Evolutionary conservation across 805 yeast genomes (phyloP).

Genomic region (Saccharomycopsis synnaedendra): DNA sequence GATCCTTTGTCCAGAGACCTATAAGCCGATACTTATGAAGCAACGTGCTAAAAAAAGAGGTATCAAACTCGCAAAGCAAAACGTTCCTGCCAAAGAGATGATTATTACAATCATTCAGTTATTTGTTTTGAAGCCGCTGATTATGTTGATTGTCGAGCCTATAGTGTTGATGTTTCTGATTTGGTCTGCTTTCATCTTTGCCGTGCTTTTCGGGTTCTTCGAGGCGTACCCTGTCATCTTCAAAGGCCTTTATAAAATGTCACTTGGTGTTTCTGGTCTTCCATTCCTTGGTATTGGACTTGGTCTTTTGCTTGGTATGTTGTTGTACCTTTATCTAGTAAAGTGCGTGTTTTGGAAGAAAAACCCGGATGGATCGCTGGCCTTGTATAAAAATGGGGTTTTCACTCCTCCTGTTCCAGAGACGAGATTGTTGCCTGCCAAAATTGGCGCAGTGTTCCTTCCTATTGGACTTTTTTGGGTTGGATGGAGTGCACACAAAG

Average conservation of each 20-base stretch:
- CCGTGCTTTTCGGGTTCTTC: constrained; percentile 69
- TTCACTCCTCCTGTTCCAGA: constrained; percentile 48
- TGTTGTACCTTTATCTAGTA: constrained; percentile 39
- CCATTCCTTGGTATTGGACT: constrained; percentile 64
- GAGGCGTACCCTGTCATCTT: constrained; percentile 72
- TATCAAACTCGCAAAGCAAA: constrained; percentile 28
- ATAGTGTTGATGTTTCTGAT: constrained; percentile 60
- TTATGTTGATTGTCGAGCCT: constrained; percentile 65
- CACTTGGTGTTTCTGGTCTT: constrained; percentile 50
- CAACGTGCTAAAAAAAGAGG: constrained; percentile 53
- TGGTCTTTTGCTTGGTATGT: constrained; percentile 49
- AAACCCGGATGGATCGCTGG: constrained; percentile 52
- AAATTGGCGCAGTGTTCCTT: constrained; percentile 54
- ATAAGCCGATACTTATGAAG: constrained; percentile 52
- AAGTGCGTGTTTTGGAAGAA: constrained; percentile 38
- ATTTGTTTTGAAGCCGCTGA: constrained; percentile 49
- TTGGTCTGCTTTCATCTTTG: constrained; percentile 65
- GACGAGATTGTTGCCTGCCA: constrained; percentile 44
- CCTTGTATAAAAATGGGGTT: constrained; percentile 44
- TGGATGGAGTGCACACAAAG: constrained; percentile 58
- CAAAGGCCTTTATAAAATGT: constrained; percentile 51
- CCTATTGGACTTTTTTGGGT: constrained; percentile 71
- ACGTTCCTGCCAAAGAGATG: neutral
- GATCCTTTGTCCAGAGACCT: constrained; percentile 51
- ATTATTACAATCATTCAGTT: constrained; percentile 27